These are phyloP conservation scores for Penicillium sp. DNA, from an alignment of 2,329 filamentous ascomycete species.

Conservation along the genomic window DNA sequence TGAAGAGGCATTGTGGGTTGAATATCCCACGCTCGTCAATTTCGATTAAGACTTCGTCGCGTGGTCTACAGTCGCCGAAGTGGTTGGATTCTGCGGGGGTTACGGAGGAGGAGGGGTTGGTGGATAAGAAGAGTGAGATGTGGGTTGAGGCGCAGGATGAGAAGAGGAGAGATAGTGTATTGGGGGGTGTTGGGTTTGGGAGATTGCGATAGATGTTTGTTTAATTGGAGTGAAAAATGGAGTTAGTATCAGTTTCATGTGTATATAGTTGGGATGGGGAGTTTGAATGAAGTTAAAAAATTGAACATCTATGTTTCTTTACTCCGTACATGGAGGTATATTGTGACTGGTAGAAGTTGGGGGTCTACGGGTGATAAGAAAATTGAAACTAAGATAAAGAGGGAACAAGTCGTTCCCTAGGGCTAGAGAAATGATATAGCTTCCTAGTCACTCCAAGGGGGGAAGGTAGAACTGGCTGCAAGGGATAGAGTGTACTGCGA, in stretches of 20 bases:
- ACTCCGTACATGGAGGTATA: not conserved
- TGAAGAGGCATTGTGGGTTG: constrained; percentile 14
- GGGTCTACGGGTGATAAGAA: rapidly evolving
- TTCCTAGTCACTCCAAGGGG: not conserved
- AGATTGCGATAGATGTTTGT: not conserved
- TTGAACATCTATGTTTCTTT: not conserved
- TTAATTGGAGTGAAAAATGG: not conserved
- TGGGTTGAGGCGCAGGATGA: constrained; percentile 14
- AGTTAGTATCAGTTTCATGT: not conserved
- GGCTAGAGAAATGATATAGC: not conserved
- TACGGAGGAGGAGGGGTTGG: constrained; percentile 12
- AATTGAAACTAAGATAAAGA: no score
- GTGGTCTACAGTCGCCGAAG: constrained; percentile 1
- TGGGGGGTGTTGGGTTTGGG: constrained; percentile 9
- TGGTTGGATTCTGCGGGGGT: constrained; percentile 15
- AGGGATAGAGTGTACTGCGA: not conserved
- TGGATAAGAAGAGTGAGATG: constrained; percentile 14
- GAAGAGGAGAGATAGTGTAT: constrained; percentile 7
- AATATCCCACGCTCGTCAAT: constrained; percentile 14
- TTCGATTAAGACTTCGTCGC: constrained; percentile 10
- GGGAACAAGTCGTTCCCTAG: no score
- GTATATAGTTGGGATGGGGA: not conserved
- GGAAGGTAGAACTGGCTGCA: not conserved
- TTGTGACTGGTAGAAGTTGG: no score
- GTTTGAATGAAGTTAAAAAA: not conserved